Percentiles rank a stretch among this genome's conserved stretches.
phyloP scores from a whole-genome alignment of 2,329 filamentous ascomycete species.

The Grosmannia serpens region DNA sequence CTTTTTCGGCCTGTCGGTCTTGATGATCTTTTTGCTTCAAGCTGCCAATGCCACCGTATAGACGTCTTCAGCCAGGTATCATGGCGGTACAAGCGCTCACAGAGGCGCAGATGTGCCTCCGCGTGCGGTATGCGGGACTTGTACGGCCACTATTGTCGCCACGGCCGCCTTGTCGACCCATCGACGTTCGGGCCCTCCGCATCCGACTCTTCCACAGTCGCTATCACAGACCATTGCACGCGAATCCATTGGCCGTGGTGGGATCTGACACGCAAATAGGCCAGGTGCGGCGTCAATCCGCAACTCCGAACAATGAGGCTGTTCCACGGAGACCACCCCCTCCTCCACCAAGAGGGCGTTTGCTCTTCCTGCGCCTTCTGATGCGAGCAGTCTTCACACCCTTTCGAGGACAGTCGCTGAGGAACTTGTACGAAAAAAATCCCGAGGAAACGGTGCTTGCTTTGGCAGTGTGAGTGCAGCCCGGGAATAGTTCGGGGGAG shows the following conservation, averaged over 20 bases:
- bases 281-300: neutral
- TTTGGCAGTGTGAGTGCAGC: slow-evolving; percentile 26
- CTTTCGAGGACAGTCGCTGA: slow-evolving; percentile 27
- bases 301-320: neutral
- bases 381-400: slow-evolving; percentile 22
- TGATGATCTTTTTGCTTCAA: neutral
- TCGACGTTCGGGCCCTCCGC: neutral
- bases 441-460: slow-evolving; percentile 32
- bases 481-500: neutral
- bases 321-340: neutral
- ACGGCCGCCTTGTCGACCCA: neutral
- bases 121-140: neutral
- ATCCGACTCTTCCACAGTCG: slow-evolving; percentile 1
- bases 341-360: slow-evolving; percentile 3
- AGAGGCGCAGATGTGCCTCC: neutral
- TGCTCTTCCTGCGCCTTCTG: slow-evolving; percentile 18
- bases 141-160: neutral
- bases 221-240: neutral
- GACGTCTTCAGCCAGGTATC: neutral
- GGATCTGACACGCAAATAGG: too few species aligned
- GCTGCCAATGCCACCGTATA: neutral
- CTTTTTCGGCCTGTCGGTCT: neutral
- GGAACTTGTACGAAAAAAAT: slow-evolving; percentile 26
- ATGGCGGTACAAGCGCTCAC: neutral
- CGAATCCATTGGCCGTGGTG: neutral